Conservation (phyloP, 768 basidiomycete genomes). For the Mycena vulgaris region DNA sequence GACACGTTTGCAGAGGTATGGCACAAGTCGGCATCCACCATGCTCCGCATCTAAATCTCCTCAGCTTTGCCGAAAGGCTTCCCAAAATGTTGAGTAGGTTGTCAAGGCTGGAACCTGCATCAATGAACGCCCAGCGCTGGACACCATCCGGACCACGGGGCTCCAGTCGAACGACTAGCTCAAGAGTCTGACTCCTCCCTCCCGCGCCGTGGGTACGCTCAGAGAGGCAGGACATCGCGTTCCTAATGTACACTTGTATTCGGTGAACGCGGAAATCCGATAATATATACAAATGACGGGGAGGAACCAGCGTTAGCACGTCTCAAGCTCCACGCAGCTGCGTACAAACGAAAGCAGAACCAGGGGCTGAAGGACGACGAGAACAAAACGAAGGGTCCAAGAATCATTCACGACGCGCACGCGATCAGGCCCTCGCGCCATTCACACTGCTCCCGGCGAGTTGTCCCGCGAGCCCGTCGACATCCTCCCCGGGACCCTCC, state of each 20-base stretch:
- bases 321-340: slow-evolving; percentile 1
- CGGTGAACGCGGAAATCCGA: slow-evolving; percentile 20
- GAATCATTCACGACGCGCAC: neutral
- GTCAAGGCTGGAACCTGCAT: too few relatives aligned
- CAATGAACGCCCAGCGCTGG: too few relatives aligned
- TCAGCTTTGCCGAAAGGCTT: slow-evolving; percentile 7
- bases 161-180: too few relatives aligned
- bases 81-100: neutral
- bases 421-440: slow-evolving; percentile 20
- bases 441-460: slow-evolving; percentile 37
- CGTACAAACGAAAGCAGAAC: slow-evolving; percentile 11
- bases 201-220: too few relatives aligned
- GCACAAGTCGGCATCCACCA: too few relatives aligned
- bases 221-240: neutral
- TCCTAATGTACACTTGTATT: slow-evolving; percentile 31
- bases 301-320: slow-evolving; percentile 4
- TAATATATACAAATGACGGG: slow-evolving; percentile 17
- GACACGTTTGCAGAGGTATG: slow-evolving; percentile 55
- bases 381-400: slow-evolving; percentile 1
- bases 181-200: too few relatives aligned
- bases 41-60: neutral
- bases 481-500: slow-evolving; percentile 38
- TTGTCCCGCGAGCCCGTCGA: slow-evolving; percentile 30
- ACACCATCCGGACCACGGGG: too few relatives aligned
- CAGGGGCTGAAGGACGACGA: neutral